Conservation (phyloP, 768 basidiomycete species). For the Tulasnella sp. region DNA sequence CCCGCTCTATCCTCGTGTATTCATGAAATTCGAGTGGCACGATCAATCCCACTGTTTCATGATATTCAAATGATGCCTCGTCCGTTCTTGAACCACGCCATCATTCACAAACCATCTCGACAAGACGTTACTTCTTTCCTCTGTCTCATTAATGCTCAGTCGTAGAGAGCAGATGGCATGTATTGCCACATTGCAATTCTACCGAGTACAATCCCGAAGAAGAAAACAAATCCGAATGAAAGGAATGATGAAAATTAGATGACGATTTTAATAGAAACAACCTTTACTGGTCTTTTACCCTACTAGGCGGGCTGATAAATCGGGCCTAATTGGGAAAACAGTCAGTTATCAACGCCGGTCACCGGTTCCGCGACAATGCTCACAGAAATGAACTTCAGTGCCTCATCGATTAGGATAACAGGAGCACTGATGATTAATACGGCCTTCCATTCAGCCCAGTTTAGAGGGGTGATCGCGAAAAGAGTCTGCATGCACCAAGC, state of each 20-base stretch:
- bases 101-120: too few relatives aligned
- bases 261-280: neutral
- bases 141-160: neutral
- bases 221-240: slow-evolving; percentile 5
- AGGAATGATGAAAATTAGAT: neutral
- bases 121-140: too few relatives aligned
- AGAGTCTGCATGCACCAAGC: slow-evolving; percentile 48
- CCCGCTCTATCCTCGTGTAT: too few relatives aligned
- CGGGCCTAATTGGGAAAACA: neutral
- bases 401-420: slow-evolving; percentile 84
- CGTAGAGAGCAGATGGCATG: neutral
- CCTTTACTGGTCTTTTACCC: neutral
- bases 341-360: neutral
- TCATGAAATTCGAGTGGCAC: too few relatives aligned
- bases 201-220: neutral
- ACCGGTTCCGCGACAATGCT: neutral
- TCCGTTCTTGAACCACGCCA: too few relatives aligned
- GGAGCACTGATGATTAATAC: slow-evolving; percentile 84
- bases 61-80: too few relatives aligned
- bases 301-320: neutral
- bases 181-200: neutral
- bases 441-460: slow-evolving; percentile 93
- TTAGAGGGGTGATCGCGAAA: slow-evolving; percentile 90
- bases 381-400: slow-evolving; percentile 62
- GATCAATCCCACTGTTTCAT: too few relatives aligned